Percentiles rank a stretch among this genome's conserved stretches.
These are phyloP conservation scores for Globisporangium yorkense DNA, from an alignment of 352 stramenopile genomes.

Conservation along the genomic window DNA sequence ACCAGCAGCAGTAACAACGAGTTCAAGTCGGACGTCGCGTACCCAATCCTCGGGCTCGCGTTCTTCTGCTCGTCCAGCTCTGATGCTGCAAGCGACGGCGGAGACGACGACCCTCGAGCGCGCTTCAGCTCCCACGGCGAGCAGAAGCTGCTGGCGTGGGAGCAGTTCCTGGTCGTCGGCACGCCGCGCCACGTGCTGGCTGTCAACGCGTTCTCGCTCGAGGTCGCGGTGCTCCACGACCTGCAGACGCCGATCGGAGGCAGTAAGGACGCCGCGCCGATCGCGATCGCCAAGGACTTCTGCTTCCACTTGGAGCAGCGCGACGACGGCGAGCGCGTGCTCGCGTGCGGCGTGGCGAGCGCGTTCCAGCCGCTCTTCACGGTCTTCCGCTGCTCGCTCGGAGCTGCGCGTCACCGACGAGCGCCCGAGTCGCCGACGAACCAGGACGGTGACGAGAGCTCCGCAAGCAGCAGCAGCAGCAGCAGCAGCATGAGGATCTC, in stretches of 20 bases:
- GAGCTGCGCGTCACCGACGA: neutral
- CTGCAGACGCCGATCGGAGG: conserved; percentile 25
- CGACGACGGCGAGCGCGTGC: conserved; percentile 9
- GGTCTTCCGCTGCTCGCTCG: conserved; percentile 5
- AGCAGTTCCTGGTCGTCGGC: conserved; percentile 52
- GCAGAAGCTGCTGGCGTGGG: conserved; percentile 36
- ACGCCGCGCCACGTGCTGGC: conserved; percentile 40
- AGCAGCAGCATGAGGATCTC: conserved; percentile 22
- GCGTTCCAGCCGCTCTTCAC: conserved; percentile 72
- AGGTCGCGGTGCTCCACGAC: conserved; percentile 47
- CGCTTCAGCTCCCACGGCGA: conserved; percentile 48
- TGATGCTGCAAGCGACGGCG: neutral
- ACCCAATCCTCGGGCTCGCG: conserved; percentile 35
- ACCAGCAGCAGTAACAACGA: conserved; percentile 3
- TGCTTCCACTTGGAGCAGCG: conserved; percentile 31
- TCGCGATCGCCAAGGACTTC: conserved; percentile 53
- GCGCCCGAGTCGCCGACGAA: neutral
- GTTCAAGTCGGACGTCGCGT: conserved; percentile 32
- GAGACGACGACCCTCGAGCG: neutral
- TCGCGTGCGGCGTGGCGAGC: conserved; percentile 48
- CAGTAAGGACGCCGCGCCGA: conserved; percentile 1
- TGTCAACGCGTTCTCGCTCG: conserved; percentile 67
- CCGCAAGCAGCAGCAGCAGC: neutral
- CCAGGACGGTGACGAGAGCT: neutral
- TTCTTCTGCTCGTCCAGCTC: conserved; percentile 29